A percentile compares a stretch with the other conserved stretches of the same genome.
phyloP scores from a whole-genome alignment of 768 basidiomycete genomes.

The Suillus sp. region DNA sequence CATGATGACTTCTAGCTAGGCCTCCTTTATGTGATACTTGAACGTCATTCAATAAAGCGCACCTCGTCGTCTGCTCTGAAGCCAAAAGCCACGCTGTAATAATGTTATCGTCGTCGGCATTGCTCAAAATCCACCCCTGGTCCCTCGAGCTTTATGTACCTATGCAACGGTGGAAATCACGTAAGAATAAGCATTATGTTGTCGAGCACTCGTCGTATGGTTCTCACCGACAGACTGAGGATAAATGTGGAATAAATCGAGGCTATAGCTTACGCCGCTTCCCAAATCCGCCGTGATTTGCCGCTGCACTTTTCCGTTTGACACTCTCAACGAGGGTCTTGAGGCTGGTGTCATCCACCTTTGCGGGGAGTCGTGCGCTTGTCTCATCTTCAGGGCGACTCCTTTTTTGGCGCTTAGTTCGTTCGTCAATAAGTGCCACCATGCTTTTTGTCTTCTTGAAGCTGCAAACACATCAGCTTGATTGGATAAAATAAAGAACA shows the following conservation, averaged over 20 bases:
- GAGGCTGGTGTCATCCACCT: constrained; percentile 43
- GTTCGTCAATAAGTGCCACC: constrained; percentile 80
- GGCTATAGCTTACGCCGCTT: constrained; percentile 41
- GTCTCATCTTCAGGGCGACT: constrained; percentile 17
- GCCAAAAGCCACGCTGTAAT: not conserved
- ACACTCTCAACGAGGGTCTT: constrained; percentile 80
- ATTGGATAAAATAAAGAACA: not conserved
- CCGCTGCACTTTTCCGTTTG: constrained; percentile 68
- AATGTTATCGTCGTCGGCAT: not conserved
- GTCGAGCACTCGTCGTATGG: not conserved
- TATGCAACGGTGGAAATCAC: not conserved
- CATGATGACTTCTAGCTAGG: not conserved
- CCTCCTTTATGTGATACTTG: not conserved
- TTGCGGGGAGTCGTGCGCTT: constrained; percentile 8
- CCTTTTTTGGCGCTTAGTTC: constrained; percentile 62
- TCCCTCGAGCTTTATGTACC: not conserved
- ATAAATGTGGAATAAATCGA: not conserved
- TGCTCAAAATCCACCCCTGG: not conserved
- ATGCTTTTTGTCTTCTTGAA: constrained; percentile 94
- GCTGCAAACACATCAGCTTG: constrained; percentile 41
- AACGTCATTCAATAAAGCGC: not conserved
- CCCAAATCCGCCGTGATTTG: constrained; percentile 33
- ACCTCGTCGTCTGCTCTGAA: not conserved
- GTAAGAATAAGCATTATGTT: not conserved
- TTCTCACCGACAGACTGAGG: not conserved